Base-by-base conservation (phyloP, 495 filamentous ascomycete species). In the Penicillium pulvis region DNA sequence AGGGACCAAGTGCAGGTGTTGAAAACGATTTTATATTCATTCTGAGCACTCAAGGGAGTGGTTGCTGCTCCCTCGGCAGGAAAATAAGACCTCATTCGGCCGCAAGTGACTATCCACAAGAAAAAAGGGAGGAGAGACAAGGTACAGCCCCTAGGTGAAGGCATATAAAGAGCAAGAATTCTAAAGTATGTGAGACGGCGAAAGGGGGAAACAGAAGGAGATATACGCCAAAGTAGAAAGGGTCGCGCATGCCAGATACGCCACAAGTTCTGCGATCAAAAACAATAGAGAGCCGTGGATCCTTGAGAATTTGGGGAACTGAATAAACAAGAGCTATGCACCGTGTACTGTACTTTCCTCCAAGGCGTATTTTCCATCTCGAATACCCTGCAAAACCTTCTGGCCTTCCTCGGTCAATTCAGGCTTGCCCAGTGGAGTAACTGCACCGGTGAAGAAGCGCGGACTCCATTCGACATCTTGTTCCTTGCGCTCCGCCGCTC, bases 381-480 rank as follows among this genome's bases (percentile, higher is more conserved):
- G 87, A 49, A 94, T 75, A 19, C 86, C 85, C 59, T 85, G 77
- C 10, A 97, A 79, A 16, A 84, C 90, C 69, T 81, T 77, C 48
- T 79, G 75, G 3, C 93, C 93, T 59, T 94, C 90, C 51, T 89
- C 83, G 0, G 86, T 94, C 63, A 97, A 76, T 55, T 88, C 81
- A 1, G 93, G 93, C 70, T 85, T 90, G 6, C 93, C 92, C 16
- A 84, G 71, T 20, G 89, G 87, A 56, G 87, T 88, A 10, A 88
- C 83, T 1, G 82, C 83, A 10, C 86, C 85, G 5, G 84, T 88
- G 70, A 98, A 98, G 73, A 97, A 98, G 24, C 91, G 79, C n/a
- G 94, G 94, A 57, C 87, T 80, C 90, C 90, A 98, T 17, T 86
- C 79, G 49, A 82, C 81, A 17, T 83, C 79, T 10, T 79, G 81